Conservation (phyloP, 257 asterid species). For the Lantana camara region DNA sequence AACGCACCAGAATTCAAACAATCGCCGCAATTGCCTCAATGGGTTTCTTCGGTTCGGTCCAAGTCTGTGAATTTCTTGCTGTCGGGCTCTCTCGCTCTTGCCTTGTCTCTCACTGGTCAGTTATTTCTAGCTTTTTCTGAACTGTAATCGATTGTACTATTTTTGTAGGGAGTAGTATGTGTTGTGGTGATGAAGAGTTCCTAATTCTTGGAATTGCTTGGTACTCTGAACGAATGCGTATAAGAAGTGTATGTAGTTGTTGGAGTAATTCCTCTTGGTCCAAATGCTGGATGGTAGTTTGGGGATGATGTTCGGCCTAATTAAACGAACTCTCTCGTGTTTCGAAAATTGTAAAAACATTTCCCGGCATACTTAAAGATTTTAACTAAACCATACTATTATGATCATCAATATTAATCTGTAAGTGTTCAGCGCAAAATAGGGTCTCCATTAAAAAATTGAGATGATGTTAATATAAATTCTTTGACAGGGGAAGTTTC, state of each 20-base stretch:
- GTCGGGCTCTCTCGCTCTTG: conserved; percentile 72
- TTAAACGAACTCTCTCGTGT: too few relatives aligned
- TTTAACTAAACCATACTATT: too few relatives aligned
- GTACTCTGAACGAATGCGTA: neutral
- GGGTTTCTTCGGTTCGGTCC: conserved; percentile 49
- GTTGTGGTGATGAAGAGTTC: neutral
- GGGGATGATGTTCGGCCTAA: too few relatives aligned
- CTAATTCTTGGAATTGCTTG: neutral
- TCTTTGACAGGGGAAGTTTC: too few relatives aligned
- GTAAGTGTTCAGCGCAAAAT: too few relatives aligned
- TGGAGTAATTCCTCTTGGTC: neutral
- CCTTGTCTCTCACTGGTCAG: conserved; percentile 67
- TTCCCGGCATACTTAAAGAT: too few relatives aligned
- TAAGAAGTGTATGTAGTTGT: too few relatives aligned
- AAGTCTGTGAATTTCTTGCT: conserved; percentile 56
- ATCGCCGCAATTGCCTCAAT: conserved; percentile 30
- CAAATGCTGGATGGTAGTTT: neutral
- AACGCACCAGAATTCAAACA: conserved; percentile 19
- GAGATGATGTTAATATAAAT: too few relatives aligned
- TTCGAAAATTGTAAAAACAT: too few relatives aligned
- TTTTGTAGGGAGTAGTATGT: neutral
- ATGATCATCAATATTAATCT: too few relatives aligned
- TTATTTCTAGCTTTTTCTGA: neutral
- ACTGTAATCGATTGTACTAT: neutral
- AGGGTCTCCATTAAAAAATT: too few relatives aligned